These are phyloP conservation scores for Phaffomyces thermotolerans DNA, from an alignment of 805 yeast species.

Conservation along the genomic window DNA sequence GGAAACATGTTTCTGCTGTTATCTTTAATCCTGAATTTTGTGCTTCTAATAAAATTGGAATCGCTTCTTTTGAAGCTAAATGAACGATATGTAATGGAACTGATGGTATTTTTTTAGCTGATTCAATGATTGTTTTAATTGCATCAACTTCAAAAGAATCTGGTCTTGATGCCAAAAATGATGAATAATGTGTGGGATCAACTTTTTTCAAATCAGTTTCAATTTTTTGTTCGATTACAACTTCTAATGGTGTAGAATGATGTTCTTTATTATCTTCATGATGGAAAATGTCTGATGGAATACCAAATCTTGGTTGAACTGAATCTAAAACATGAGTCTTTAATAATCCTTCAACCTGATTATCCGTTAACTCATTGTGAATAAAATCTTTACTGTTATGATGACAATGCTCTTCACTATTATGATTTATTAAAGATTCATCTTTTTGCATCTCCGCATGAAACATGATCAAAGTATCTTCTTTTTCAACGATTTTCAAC, in stretches of 20 bases:
- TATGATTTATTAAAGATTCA: not conserved
- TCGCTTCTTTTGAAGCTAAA: constrained; percentile 76
- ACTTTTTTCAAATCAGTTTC: constrained; percentile 31
- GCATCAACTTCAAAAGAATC: constrained; percentile 85
- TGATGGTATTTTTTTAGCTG: constrained; percentile 49
- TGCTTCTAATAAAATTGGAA: constrained; percentile 67
- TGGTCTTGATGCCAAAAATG: constrained; percentile 63
- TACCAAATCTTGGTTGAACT: constrained; percentile 51
- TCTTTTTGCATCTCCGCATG: constrained; percentile 78
- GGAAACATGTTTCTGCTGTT: constrained; percentile 92
- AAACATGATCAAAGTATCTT: constrained; percentile 74
- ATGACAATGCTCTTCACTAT: constrained; percentile 24
- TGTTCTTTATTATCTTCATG: constrained; percentile 14
- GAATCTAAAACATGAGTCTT: constrained; percentile 49
- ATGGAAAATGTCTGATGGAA: constrained; percentile 27
- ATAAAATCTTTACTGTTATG: constrained; percentile 16
- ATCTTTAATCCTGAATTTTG: constrained; percentile 50
- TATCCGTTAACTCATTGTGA: constrained; percentile 33
- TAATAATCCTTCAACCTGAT: constrained; percentile 48
- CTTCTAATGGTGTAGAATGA: constrained; percentile 30
- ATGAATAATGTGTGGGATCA: constrained; percentile 23
- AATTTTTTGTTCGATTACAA: constrained; percentile 31
- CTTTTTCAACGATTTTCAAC: constrained; percentile 51
- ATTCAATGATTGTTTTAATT: constrained; percentile 58
- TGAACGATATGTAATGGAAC: constrained; percentile 85